Percentiles rank a stretch among this genome's conserved stretches.
These are phyloP conservation scores for Pythium oligandrum DNA, from an alignment of 352 stramenopile genomes.

Conservation along the genomic window DNA sequence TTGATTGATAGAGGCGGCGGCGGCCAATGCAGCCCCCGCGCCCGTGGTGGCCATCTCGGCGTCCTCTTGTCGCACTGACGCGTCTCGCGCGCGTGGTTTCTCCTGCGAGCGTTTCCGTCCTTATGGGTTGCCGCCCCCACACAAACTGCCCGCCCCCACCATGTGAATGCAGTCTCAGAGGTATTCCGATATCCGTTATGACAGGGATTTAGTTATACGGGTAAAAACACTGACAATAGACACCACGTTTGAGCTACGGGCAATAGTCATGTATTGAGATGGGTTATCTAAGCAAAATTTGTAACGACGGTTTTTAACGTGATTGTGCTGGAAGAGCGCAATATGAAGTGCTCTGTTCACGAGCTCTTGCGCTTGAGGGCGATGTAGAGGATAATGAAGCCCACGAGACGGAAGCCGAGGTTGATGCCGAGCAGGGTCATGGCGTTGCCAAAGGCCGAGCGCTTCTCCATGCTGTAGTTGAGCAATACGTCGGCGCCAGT, in stretches of 20 bases:
- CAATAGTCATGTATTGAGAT: too few species aligned
- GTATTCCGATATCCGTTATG: slow-evolving; percentile 4
- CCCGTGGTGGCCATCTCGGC: slow-evolving; percentile 7
- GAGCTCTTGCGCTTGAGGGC: slow-evolving; percentile 7
- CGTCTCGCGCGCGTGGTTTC: slow-evolving; percentile 4
- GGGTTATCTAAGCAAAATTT: too few species aligned
- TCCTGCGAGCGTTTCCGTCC: slow-evolving; percentile 1
- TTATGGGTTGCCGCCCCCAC: background rate
- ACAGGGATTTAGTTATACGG: background rate
- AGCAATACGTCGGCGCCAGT: slow-evolving; percentile 16
- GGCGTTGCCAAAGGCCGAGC: slow-evolving; percentile 19
- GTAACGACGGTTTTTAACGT: too few species aligned
- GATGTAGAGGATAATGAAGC: slow-evolving; percentile 14
- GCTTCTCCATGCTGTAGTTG: slow-evolving; percentile 34
- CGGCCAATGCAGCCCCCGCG: slow-evolving; percentile 10
- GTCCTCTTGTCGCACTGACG: background rate
- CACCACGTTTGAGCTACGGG: too few species aligned
- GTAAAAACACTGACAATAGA: background rate
- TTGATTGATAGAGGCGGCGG: slow-evolving; percentile 16
- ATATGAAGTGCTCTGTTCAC: too few species aligned
- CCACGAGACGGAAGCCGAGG: slow-evolving; percentile 27
- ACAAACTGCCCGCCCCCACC: slow-evolving; percentile 3
- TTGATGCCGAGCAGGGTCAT: slow-evolving; percentile 29
- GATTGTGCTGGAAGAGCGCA: too few species aligned
- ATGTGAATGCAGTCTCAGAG: slow-evolving; percentile 1